Percentiles rank a stretch among this genome's conserved stretches.
These are phyloP conservation scores for Cryphonectria nitschkei DNA, from an alignment of 2,329 filamentous ascomycete species.

Conservation along the genomic window DNA sequence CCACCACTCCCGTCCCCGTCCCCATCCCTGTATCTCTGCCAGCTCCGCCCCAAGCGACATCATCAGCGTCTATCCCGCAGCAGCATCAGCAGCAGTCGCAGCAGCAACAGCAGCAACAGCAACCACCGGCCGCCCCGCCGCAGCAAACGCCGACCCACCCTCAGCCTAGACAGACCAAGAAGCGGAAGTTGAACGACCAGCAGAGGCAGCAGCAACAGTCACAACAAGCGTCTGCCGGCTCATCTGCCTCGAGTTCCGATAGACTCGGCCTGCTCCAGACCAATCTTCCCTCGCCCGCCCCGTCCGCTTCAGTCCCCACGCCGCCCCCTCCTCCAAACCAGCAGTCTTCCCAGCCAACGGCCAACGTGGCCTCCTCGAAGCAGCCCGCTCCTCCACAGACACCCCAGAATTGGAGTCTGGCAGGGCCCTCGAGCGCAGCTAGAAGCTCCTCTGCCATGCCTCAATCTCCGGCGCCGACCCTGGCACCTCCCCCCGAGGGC, in stretches of 20 bases:
- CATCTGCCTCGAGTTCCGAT: conserved; percentile 24
- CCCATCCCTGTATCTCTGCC: conserved; percentile 23
- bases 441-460: conserved; percentile 44
- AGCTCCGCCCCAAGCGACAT: conserved; percentile 22
- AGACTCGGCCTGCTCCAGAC: conserved; percentile 28
- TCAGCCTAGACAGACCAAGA: conserved; percentile 29
- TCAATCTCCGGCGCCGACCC: conserved; percentile 50
- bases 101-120: conserved; percentile 10
- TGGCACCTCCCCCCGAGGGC: conserved; percentile 61
- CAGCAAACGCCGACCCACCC: conserved; percentile 18
- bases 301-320: conserved; percentile 28
- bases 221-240: conserved; percentile 29
- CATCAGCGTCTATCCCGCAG: conserved; percentile 22
- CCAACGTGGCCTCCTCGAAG: conserved; percentile 27
- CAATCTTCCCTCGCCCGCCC: conserved; percentile 29
- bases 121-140: not conserved
- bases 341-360: conserved; percentile 25
- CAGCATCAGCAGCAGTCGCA: conserved; percentile 26
- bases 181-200: conserved; percentile 28
- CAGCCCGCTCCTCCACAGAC: conserved; percentile 28
- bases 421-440: conserved; percentile 34
- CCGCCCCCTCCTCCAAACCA: conserved; percentile 28
- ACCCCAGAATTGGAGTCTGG: conserved; percentile 28
- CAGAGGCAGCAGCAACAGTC: conserved; percentile 32
- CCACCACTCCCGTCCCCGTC: conserved; percentile 26